Percentiles rank a stretch among this genome's conserved stretches.
phyloP scores from a whole-genome alignment of 1,139 yeast genomes.

The Blastobotrys capitulatus region DNA sequence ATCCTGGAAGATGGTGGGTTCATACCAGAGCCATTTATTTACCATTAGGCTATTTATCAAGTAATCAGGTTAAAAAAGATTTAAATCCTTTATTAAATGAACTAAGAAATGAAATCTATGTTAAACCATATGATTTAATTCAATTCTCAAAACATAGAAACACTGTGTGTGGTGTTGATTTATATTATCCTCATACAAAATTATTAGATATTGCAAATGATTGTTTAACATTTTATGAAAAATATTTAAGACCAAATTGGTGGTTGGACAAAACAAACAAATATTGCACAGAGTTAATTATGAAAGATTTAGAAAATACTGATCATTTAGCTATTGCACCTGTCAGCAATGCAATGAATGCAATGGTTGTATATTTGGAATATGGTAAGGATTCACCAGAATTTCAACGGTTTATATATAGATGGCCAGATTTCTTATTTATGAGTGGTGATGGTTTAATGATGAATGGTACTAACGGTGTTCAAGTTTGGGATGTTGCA shows the following conservation, averaged over 20 bases:
- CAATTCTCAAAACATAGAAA: constrained; percentile 70
- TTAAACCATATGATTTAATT: constrained; percentile 56
- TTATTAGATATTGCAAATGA: constrained; percentile 61
- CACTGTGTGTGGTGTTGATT: constrained; percentile 84
- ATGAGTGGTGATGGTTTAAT: constrained; percentile 90
- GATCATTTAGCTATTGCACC: constrained; percentile 89
- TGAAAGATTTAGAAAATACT: constrained; percentile 74
- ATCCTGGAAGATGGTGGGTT: constrained; percentile 99
- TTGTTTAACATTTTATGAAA: constrained; percentile 58
- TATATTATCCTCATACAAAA: constrained; percentile 86
- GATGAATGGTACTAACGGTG: constrained; percentile 96
- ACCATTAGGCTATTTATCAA: constrained; percentile 77
- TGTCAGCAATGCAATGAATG: constrained; percentile 78
- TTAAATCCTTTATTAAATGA: constrained; percentile 59
- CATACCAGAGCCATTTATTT: constrained; percentile 91
- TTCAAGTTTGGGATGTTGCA: constrained; percentile 96
- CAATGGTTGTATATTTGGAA: constrained; percentile 60
- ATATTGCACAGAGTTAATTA: constrained; percentile 54
- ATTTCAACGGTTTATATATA: constrained; percentile 49
- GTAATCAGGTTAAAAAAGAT: constrained; percentile 51
- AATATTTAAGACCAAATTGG: constrained; percentile 69
- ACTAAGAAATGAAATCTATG: constrained; percentile 73
- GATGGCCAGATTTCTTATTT: constrained; percentile 74
- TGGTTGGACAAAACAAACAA: constrained; percentile 49
- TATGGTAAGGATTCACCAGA: constrained; percentile 66